These are phyloP conservation scores for Debaryomyces udenii DNA, from an alignment of 1,139 yeast species.

Conservation along the genomic window DNA sequence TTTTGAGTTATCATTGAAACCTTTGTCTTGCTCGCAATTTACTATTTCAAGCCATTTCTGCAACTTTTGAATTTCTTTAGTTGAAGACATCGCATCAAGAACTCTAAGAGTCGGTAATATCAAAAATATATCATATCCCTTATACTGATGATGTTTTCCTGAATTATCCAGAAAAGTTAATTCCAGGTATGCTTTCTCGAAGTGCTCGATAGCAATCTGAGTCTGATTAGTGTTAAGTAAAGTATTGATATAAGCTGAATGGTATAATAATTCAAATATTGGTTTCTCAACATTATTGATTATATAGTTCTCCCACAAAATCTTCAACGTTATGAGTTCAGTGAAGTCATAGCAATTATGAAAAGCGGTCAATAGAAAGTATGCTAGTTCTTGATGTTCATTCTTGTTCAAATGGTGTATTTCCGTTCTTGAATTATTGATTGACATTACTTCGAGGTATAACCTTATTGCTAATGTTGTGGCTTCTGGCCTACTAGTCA, in stretches of 20 bases:
- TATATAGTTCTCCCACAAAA: constrained; percentile 24
- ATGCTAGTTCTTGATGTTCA: constrained; percentile 15
- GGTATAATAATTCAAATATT: constrained; percentile 21
- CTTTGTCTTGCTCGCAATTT: constrained; percentile 3
- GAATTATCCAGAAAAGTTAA: constrained; percentile 1
- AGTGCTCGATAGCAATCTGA: constrained; percentile 26
- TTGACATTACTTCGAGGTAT: constrained; percentile 17
- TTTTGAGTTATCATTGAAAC: background rate
- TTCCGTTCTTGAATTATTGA: constrained; percentile 15
- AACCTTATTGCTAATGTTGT: constrained; percentile 14
- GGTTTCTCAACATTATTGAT: constrained; percentile 9
- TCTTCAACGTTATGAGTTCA: constrained; percentile 21
- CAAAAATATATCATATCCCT: constrained; percentile 6
- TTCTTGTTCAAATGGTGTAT: constrained; percentile 12
- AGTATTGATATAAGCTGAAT: constrained; percentile 26
- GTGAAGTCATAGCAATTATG: constrained; percentile 20
- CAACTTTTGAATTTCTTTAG: constrained; percentile 26
- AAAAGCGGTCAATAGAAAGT: constrained; percentile 15
- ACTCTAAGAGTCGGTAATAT: constrained; percentile 21
- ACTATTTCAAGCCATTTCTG: constrained; percentile 18
- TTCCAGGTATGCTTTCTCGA: constrained; percentile 15
- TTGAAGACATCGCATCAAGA: constrained; percentile 16
- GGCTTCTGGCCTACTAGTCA: constrained; percentile 6
- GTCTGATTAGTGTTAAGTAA: constrained; percentile 30
- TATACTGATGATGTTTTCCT: constrained; percentile 1